These are phyloP conservation scores for Mrakia hoshinonis DNA, from an alignment of 768 basidiomycete genomes.

Conservation along the genomic window DNA sequence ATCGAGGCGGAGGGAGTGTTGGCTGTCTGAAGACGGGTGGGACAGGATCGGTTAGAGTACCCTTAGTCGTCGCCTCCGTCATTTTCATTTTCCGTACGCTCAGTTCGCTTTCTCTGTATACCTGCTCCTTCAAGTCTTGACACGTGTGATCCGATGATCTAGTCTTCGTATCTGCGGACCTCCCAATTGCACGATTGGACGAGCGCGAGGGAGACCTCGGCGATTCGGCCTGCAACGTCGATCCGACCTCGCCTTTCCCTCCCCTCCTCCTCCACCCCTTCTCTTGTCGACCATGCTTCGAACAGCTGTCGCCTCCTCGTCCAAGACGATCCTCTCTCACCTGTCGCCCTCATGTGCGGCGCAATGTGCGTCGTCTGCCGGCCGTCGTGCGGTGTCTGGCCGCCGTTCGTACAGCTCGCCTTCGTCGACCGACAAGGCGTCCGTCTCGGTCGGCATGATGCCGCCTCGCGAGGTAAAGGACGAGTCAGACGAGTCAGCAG, in stretches of 20 bases:
- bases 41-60: neutral
- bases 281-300: neutral
- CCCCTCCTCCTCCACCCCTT: neutral
- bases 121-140: neutral
- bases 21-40: neutral
- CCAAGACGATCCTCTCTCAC: neutral
- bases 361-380: neutral
- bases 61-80: neutral
- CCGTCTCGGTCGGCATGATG: conserved; percentile 6
- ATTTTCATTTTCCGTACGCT: neutral
- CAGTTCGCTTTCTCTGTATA: neutral
- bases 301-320: conserved; percentile 3
- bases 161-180: neutral
- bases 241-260: neutral
- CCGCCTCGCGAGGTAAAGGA: conserved; percentile 5
- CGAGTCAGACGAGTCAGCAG: neutral
- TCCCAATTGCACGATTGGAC: neutral
- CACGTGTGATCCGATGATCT: neutral
- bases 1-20: neutral
- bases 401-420: conserved; percentile 2
- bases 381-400: neutral
- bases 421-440: conserved; percentile 8
- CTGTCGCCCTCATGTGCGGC: neutral
- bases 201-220: neutral
- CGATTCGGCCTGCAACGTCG: neutral